Percentiles rank a stretch among this genome's conserved stretches.
phyloP scores from a whole-genome alignment of 495 filamentous ascomycete species.

The Aspergillus sclerotioniger region DNA sequence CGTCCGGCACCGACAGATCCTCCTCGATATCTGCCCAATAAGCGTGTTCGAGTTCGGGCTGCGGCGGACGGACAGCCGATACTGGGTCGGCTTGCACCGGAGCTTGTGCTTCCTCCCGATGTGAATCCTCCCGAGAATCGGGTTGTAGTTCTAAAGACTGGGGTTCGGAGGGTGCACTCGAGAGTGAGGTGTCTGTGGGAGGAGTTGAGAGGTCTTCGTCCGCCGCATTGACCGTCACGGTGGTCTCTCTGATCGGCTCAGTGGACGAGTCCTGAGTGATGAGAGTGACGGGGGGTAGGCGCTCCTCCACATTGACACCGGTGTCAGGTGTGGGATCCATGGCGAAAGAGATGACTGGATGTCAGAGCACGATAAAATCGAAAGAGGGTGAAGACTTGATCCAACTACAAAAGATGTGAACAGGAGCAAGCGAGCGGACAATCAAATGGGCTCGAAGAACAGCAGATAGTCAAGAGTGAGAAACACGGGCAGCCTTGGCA shows the following conservation, averaged over 20 bases:
- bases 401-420: neutral
- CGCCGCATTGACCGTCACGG: slow-evolving; percentile 8
- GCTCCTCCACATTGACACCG: slow-evolving; percentile 16
- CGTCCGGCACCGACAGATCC: slow-evolving; percentile 57
- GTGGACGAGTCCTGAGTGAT: slow-evolving; percentile 9
- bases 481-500: slow-evolving; percentile 4
- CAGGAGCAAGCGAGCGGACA: neutral
- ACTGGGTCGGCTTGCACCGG: slow-evolving; percentile 3
- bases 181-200: slow-evolving; percentile 3
- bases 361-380: neutral
- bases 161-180: neutral
- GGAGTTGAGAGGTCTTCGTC: slow-evolving; percentile 7
- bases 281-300: slow-evolving; percentile 15
- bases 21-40: slow-evolving; percentile 52
- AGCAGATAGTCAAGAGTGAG: slow-evolving; percentile 13
- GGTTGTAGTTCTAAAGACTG: slow-evolving; percentile 3
- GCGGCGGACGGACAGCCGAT: slow-evolving; percentile 4
- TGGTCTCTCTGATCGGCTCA: slow-evolving; percentile 5
- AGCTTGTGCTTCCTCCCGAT: neutral
- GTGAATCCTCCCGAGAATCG: slow-evolving; percentile 1
- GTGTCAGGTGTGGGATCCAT: slow-evolving; percentile 28
- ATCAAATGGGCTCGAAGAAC: neutral
- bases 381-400: neutral
- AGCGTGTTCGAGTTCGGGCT: slow-evolving; percentile 42
- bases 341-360: slow-evolving; percentile 11